A percentile compares a stretch with the other conserved stretches of the same genome.
These are phyloP conservation scores for Claviceps fusiformis DNA, from an alignment of 2,329 filamentous ascomycete species.

Conservation along the genomic window DNA sequence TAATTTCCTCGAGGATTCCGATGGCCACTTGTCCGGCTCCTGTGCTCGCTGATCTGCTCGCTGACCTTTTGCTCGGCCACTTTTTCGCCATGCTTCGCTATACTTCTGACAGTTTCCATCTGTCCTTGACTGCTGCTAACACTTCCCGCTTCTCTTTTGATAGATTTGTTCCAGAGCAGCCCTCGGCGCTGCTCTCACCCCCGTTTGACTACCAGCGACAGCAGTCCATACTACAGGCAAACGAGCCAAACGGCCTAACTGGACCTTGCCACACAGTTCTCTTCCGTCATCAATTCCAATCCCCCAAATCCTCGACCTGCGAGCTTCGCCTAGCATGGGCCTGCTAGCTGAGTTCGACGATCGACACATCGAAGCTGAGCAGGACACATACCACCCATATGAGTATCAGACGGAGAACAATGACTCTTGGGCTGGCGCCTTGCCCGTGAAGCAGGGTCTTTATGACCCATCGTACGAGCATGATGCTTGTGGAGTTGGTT, in stretches of 20 bases:
- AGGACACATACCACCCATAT: slow-evolving; percentile 54
- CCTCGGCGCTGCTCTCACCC: slow-evolving; percentile 13
- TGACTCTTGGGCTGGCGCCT: slow-evolving; percentile 78
- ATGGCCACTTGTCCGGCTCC: neutral
- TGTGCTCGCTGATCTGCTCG: neutral
- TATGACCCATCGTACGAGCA: slow-evolving; percentile 95
- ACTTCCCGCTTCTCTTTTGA: neutral
- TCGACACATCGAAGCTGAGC: slow-evolving; percentile 49
- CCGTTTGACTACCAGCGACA: slow-evolving; percentile 3
- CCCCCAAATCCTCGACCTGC: neutral
- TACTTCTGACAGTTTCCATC: neutral
- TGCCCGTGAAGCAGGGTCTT: slow-evolving; percentile 95
- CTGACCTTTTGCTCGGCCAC: neutral
- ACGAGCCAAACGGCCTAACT: slow-evolving; percentile 1
- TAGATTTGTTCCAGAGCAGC: slow-evolving; percentile 12
- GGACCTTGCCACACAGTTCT: slow-evolving; percentile 1
- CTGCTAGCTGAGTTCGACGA: slow-evolving; percentile 53
- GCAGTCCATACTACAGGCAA: slow-evolving; percentile 3
- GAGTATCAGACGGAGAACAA: slow-evolving; percentile 82
- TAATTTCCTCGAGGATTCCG: neutral
- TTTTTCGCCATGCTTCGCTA: neutral
- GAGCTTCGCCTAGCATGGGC: slow-evolving; percentile 54
- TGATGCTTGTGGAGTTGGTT: slow-evolving; percentile 98
- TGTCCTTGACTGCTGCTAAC: slow-evolving; percentile 1
- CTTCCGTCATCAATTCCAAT: neutral